phyloP scores from a whole-genome alignment of 2,329 filamentous ascomycete species.

The Stenocarpella maydis region DNA sequence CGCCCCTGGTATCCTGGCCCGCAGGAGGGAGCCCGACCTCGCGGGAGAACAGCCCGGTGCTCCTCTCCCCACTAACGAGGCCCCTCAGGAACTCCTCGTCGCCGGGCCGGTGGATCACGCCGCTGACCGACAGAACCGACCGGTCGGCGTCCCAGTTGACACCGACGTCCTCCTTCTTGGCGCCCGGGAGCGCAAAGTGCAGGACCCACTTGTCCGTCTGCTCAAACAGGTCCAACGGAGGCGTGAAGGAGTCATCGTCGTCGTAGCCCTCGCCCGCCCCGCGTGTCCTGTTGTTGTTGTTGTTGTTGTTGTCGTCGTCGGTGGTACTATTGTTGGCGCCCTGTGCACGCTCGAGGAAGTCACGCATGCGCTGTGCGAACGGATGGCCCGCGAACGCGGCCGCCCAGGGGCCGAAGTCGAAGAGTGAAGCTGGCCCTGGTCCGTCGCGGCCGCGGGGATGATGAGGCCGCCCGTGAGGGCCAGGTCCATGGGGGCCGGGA shows the following conservation, averaged over 20 bases:
- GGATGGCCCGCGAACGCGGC: constrained; percentile 52
- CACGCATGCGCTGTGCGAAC: constrained; percentile 51
- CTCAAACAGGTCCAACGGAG: constrained; percentile 80
- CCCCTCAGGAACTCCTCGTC: constrained; percentile 74
- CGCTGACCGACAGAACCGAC: constrained; percentile 70
- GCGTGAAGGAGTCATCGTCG: constrained; percentile 59
- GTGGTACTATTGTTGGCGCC: constrained; percentile 34
- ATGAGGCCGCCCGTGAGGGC: constrained; percentile 35
- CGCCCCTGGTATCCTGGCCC: constrained; percentile 48
- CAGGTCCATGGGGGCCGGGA: constrained; percentile 34
- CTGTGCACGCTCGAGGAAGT: constrained; percentile 46
- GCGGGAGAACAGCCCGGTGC: constrained; percentile 78
- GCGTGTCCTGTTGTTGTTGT: constrained; percentile 35
- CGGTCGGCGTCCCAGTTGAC: constrained; percentile 79
- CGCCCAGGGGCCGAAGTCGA: constrained; percentile 52
- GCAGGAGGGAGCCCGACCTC: constrained; percentile 67
- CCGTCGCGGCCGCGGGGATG: constrained; percentile 38
- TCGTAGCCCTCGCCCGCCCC: constrained; percentile 33
- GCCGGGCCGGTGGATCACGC: constrained; percentile 76
- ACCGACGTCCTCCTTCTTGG: constrained; percentile 79
- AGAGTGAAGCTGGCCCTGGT: constrained; percentile 34
- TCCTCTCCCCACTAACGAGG: constrained; percentile 71
- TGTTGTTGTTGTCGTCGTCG: too few species aligned
- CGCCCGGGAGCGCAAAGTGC: constrained; percentile 77
- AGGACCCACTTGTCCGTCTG: constrained; percentile 68